Conservation (phyloP, 1,139 yeast genomes). For the Taphrina communis region DNA sequence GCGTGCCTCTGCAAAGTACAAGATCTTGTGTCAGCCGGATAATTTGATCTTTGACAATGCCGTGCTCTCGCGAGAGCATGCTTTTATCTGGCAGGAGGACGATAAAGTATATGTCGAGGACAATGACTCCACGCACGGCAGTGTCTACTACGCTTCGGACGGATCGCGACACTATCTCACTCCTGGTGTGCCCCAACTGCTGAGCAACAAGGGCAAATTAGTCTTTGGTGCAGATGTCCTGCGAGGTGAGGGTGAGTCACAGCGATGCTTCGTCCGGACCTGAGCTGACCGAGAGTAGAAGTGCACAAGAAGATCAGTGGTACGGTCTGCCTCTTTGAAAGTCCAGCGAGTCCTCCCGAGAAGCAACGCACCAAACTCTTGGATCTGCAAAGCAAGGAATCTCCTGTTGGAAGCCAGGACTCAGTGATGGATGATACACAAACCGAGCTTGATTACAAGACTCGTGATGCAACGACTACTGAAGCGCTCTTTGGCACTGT, state of each 20-base stretch:
- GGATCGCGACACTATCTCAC: conserved; percentile 1
- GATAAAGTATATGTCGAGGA: conserved; percentile 14
- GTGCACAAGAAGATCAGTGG: conserved; percentile 12
- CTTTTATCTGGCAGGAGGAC: background rate
- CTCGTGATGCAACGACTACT: background rate
- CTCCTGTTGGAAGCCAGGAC: background rate
- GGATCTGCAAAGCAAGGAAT: background rate
- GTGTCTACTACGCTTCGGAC: background rate
- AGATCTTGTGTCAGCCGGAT: background rate
- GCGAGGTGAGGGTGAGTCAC: background rate
- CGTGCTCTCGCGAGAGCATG: conserved; percentile 21
- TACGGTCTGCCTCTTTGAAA: background rate
- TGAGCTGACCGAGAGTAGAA: background rate
- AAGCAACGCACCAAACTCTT: background rate
- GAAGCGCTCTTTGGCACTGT: background rate
- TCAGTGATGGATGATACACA: background rate
- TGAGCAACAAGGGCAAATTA: conserved; percentile 9
- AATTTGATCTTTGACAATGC: conserved; percentile 20
- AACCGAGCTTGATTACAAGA: background rate
- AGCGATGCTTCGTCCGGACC: background rate
- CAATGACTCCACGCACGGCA: conserved; percentile 18
- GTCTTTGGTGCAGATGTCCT: conserved; percentile 10
- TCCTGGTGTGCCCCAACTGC: conserved; percentile 9
- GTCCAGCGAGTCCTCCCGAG: conserved; percentile 9
- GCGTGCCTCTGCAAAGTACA: background rate